phyloP scores from a whole-genome alignment of 768 basidiomycete genomes.

The Suillus variegatus region DNA sequence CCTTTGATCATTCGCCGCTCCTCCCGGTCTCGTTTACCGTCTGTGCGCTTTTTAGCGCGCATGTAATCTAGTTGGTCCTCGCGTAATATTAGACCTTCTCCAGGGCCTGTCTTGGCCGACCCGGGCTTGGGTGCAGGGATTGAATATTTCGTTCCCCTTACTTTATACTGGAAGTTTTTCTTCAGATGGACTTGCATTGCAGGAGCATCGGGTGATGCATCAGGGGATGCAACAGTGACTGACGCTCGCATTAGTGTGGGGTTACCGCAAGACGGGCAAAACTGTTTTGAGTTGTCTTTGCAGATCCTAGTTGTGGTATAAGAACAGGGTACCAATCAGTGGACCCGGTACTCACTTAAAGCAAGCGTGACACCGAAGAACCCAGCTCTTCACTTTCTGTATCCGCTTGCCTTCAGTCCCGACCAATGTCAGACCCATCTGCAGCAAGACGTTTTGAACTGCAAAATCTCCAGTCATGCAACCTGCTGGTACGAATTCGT shows the following conservation, averaged over 20 bases:
- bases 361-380: slow-evolving; percentile 95
- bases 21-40: slow-evolving; percentile 74
- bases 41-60: slow-evolving; percentile 76
- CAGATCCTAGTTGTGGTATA: slow-evolving; percentile 64
- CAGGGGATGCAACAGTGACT: slow-evolving; percentile 77
- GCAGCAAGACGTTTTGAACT: slow-evolving; percentile 96
- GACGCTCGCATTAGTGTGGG: slow-evolving; percentile 88
- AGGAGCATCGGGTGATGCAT: slow-evolving; percentile 59
- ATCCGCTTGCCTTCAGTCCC: slow-evolving; percentile 91
- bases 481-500: slow-evolving; percentile 60
- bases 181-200: slow-evolving; percentile 90
- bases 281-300: slow-evolving; percentile 92
- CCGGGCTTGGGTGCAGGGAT: slow-evolving; percentile 92
- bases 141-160: slow-evolving; percentile 88
- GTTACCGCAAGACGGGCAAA: slow-evolving; percentile 97
- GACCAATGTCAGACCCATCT: slow-evolving; percentile 90
- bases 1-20: slow-evolving; percentile 68
- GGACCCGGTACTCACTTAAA: slow-evolving; percentile 79
- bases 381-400: slow-evolving; percentile 91
- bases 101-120: slow-evolving; percentile 78
- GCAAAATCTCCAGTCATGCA: slow-evolving; percentile 99
- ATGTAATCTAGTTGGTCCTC: slow-evolving; percentile 92
- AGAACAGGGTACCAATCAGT: slow-evolving; percentile 4
- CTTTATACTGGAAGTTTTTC: slow-evolving; percentile 91
- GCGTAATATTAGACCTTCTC: slow-evolving; percentile 83